Conservation (phyloP, 768 basidiomycete species). For the Rhizopogon rudus region DNA sequence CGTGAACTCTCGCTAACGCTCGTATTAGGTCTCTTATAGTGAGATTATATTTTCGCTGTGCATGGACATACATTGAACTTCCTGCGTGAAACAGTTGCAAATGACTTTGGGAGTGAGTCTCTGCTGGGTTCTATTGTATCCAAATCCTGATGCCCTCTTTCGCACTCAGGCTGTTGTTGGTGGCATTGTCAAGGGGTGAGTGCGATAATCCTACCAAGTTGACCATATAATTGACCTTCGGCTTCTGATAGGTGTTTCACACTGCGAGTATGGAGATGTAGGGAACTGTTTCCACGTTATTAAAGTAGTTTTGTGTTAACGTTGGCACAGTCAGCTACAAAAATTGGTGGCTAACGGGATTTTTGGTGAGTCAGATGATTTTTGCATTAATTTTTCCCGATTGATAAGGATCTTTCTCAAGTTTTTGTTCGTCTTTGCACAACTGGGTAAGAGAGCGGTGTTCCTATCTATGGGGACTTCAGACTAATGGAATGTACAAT, state of each 20-base stretch:
- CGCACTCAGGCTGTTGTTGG: constrained; percentile 44
- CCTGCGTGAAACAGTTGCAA: constrained; percentile 33
- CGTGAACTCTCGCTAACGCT: constrained; percentile 13
- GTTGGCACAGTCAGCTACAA: constrained; percentile 46
- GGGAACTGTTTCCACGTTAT: constrained; percentile 11
- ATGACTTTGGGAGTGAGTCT: constrained; percentile 31
- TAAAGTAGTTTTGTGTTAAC: not conserved
- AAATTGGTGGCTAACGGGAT: constrained; percentile 40
- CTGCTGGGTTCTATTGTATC: not conserved
- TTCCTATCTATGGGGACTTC: not conserved
- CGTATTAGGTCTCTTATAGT: constrained; percentile 45
- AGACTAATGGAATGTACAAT: not conserved
- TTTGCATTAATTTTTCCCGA: not conserved
- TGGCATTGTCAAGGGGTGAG: constrained; percentile 52
- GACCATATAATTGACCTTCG: not conserved
- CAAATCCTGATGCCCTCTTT: not conserved
- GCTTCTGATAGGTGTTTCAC: constrained; percentile 40
- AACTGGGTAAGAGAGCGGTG: constrained; percentile 38
- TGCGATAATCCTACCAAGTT: not conserved
- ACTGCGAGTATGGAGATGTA: constrained; percentile 62
- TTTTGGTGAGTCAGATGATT: constrained; percentile 35
- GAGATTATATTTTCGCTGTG: constrained; percentile 17
- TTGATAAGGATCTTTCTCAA: constrained; percentile 16
- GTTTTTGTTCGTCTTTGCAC: constrained; percentile 43
- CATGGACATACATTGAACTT: constrained; percentile 3